Base-by-base conservation (phyloP, 768 basidiomycete species). In the Tephrocybe sp. region DNA sequence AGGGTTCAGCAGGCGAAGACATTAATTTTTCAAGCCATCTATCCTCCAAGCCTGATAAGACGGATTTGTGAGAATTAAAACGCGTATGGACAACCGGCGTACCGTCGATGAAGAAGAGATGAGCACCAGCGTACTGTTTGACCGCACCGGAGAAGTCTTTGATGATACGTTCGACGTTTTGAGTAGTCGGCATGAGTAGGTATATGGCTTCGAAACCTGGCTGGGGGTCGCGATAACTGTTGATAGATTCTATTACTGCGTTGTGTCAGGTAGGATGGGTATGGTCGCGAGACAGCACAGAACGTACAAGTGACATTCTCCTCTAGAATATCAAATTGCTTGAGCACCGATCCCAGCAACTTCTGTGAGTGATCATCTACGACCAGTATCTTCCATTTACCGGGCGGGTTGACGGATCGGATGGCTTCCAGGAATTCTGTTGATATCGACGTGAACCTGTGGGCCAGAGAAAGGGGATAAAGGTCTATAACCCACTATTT, bases 311-410 rank as follows among this genome's bases (percentile, higher is more conserved):
- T 97, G 37, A 98, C 93, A 75, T 95, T 95, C 77, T 97, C 93
- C 67, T 93, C 87, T 50, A 98, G 70, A 50, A 98, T 90, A 67
- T 99, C 96, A 61, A 90, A 93, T 65, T 92, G 87, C 71, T 93
- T 93, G 60, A 98, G 78, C 3, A 95, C 92, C 8, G 88, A 83
- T 54, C 85, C 81, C 40, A 99, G 69, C 48, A 98, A 72, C 65
- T 79, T 84, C 69, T 94, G 87, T 21, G 94, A 87, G 70, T 91
- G 83, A 58, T 94, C 92, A 68, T 99, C 97, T 47, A 98, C 90
- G 53, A 99, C 93, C 38, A 98, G 83, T 59, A 97, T 89, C 81
- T 99, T 99, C 97, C 97, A 99, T 79, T 83, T 75, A 51, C 83
- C 84, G 17, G 88, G 84, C 2, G 95, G 91, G 63, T 88, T 84